Percentiles rank a stretch among this genome's conserved stretches.
These are phyloP conservation scores for Rosa lucieae DNA, from an alignment of 306 rosid genomes.

Conservation along the genomic window DNA sequence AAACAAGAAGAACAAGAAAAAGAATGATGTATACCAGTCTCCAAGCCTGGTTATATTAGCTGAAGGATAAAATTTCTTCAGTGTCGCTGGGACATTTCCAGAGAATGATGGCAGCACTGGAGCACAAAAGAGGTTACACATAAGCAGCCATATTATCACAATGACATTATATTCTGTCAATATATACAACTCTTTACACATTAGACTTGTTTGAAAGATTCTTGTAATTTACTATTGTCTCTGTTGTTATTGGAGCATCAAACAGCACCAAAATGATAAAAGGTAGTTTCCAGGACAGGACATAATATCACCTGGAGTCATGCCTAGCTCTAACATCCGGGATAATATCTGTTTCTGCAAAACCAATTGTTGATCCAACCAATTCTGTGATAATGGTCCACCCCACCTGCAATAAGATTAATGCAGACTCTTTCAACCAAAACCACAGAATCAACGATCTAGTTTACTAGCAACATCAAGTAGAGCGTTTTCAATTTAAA, in stretches of 20 bases:
- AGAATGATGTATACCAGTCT: conserved; percentile 58
- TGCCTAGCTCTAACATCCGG: conserved; percentile 90
- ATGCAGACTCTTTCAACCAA: conserved; percentile 26
- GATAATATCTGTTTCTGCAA: conserved; percentile 75
- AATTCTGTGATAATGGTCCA: conserved; percentile 85
- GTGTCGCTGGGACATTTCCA: conserved; percentile 86
- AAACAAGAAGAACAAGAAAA: conserved; percentile 10
- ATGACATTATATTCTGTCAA: conserved; percentile 3
- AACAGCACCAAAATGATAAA: not conserved
- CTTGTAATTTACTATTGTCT: not conserved
- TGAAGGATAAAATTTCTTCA: conserved; percentile 66
- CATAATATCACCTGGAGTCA: conserved; percentile 79
- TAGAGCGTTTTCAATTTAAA: not conserved
- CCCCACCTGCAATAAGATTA: conserved; percentile 74
- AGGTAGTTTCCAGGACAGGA: not conserved
- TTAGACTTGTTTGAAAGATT: conserved; percentile 9
- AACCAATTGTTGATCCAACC: conserved; percentile 83
- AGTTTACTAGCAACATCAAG: conserved; percentile 1
- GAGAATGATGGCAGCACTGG: conserved; percentile 92
- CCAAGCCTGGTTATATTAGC: conserved; percentile 95
- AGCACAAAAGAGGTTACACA: conserved; percentile 30
- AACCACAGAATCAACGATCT: conserved; percentile 12
- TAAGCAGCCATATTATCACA: conserved; percentile 16
- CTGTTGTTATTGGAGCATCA: not conserved
- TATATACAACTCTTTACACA: not conserved